These are phyloP conservation scores for Albatrellus sp. DNA, from an alignment of 1,284 basidiomycete genomes.

Conservation along the genomic window DNA sequence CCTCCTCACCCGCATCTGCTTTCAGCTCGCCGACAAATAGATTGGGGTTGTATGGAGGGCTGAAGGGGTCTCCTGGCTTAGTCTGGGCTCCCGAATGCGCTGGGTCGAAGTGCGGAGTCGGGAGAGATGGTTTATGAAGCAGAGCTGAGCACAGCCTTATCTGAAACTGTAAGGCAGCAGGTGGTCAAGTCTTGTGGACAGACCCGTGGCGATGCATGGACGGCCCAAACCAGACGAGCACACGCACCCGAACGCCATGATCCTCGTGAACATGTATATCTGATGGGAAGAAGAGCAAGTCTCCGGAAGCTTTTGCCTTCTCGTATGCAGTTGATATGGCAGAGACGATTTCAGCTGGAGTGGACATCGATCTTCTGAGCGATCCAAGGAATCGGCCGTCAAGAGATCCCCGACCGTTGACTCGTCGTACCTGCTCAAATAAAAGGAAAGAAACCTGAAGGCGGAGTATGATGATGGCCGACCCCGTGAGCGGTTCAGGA, in stretches of 20 bases:
- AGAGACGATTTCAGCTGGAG: slow-evolving; percentile 39
- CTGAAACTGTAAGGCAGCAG: slow-evolving; percentile 59
- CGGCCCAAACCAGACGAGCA: not conserved
- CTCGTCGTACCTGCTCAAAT: no score
- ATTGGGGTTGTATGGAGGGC: slow-evolving; percentile 66
- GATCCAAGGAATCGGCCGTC: no score
- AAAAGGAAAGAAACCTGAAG: no score
- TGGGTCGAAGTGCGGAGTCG: slow-evolving; percentile 31
- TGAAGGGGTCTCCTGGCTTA: slow-evolving; percentile 55
- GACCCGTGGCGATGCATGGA: not conserved
- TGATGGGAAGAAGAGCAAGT: slow-evolving; percentile 70
- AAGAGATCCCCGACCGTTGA: no score
- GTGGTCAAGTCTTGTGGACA: no score
- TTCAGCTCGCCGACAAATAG: slow-evolving; percentile 63
- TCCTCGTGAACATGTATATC: slow-evolving; percentile 48
- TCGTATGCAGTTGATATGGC: slow-evolving; percentile 48
- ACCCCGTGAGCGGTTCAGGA: no score
- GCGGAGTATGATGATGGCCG: no score
- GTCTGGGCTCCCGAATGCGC: slow-evolving; percentile 15
- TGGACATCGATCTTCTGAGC: slow-evolving; percentile 12
- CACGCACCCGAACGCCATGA: slow-evolving; percentile 46
- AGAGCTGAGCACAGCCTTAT: slow-evolving; percentile 73
- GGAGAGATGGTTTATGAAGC: slow-evolving; percentile 55
- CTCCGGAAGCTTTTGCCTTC: slow-evolving; percentile 49
- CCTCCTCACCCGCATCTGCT: slow-evolving; percentile 40